A percentile compares a stretch with the other conserved stretches of the same genome.
phyloP scores from a whole-genome alignment of 257 asterid species.

The Solanum corneliomulleri region DNA sequence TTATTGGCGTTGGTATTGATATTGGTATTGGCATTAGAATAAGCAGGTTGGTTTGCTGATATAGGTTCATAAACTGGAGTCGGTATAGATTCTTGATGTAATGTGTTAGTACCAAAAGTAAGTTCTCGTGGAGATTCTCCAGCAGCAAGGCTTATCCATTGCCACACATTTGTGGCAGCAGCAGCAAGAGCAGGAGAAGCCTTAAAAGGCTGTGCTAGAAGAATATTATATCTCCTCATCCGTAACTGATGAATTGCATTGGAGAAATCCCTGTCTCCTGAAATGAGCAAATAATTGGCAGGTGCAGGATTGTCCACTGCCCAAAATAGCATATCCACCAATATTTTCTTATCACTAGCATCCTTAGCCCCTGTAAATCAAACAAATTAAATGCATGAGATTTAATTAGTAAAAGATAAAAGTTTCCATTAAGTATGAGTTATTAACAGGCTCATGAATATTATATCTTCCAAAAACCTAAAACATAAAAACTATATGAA shows the following conservation, averaged over 20 bases:
- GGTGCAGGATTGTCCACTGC: constrained; percentile 64
- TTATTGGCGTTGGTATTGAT: neutral
- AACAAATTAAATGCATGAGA: neutral
- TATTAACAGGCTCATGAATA: neutral
- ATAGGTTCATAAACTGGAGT: neutral
- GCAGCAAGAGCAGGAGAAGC: constrained; percentile 43
- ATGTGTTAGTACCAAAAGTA: neutral
- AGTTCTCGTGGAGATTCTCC: constrained; percentile 25
- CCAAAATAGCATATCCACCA: constrained; percentile 54
- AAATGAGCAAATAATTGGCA: constrained; percentile 45
- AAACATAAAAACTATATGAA: neutral
- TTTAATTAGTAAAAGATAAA: neutral
- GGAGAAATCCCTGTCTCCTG: constrained; percentile 48
- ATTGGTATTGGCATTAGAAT: neutral
- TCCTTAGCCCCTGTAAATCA: constrained; percentile 33
- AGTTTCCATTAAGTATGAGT: neutral
- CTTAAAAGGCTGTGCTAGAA: constrained; percentile 38
- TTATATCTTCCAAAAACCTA: neutral
- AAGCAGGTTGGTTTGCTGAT: neutral
- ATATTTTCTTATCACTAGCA: constrained; percentile 42
- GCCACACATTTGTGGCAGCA: constrained; percentile 48
- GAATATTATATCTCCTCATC: constrained; percentile 41
- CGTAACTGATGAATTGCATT: constrained; percentile 49
- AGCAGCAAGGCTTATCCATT: constrained; percentile 25
- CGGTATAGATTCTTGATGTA: neutral